Evolutionary conservation across 176 grass and related monocot genomes (phyloP).

Genomic region (Alopecurus myosuroides): DNA sequence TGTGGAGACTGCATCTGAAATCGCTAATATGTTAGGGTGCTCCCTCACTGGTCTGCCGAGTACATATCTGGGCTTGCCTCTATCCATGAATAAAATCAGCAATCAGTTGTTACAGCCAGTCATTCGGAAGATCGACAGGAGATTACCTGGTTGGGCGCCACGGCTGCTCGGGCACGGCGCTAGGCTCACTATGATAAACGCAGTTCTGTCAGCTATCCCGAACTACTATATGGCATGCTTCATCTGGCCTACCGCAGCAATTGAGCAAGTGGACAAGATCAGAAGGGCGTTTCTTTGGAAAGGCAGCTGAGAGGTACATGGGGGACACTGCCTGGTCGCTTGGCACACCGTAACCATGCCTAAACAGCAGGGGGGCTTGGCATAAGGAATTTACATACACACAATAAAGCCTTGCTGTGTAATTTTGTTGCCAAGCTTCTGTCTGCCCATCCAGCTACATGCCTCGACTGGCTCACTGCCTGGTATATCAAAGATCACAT

Average conservation of each 20-base stretch:
- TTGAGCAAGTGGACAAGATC: not conserved
- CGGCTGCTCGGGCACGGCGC: not conserved
- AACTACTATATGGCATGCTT: not conserved
- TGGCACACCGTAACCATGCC: too few species aligned
- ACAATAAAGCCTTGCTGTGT: too few species aligned
- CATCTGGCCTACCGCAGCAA: fast-evolving
- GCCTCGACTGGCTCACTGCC: too few species aligned
- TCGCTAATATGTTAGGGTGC: fast-evolving
- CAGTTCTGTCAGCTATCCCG: not conserved
- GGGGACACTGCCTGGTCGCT: too few species aligned
- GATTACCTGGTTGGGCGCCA: not conserved
- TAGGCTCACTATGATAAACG: not conserved
- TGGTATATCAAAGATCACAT: too few species aligned
- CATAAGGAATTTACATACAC: too few species aligned
- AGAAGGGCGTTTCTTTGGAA: not conserved
- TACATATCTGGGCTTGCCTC: not conserved
- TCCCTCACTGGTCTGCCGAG: fast-evolving
- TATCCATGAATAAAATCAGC: not conserved
- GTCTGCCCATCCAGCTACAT: too few species aligned
- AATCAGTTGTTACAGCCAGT: not conserved
- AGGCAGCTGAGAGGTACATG: too few species aligned
- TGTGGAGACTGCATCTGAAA: fast-evolving
- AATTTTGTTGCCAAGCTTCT: too few species aligned
- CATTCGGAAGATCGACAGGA: fast-evolving
- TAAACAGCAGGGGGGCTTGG: too few species aligned